phyloP scores from a whole-genome alignment of 2,329 filamentous ascomycete species.

The Chalaropsis ovoidea region DNA sequence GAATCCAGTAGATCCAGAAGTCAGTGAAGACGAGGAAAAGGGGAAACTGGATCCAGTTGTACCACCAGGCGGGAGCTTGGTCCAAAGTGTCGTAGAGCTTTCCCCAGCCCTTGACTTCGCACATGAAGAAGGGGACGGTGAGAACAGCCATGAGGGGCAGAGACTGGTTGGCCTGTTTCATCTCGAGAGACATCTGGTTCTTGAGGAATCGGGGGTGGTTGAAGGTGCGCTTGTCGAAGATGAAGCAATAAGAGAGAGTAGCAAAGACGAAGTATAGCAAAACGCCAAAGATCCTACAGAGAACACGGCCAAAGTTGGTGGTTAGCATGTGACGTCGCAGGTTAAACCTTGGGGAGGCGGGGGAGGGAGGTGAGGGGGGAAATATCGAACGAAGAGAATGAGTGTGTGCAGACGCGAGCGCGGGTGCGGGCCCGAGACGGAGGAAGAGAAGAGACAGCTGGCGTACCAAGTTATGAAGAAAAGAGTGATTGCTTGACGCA shows the following conservation, averaged over 20 bases:
- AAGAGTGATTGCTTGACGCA: constrained; percentile 62
- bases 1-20: constrained; percentile 83
- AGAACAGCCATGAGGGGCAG: constrained; percentile 76
- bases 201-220: constrained; percentile 90
- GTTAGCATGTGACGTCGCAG: constrained; percentile 19
- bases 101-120: constrained; percentile 73
- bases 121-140: constrained; percentile 70
- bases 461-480: constrained; percentile 78
- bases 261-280: constrained; percentile 78
- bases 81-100: constrained; percentile 75
- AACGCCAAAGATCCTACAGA: constrained; percentile 67
- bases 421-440: background rate
- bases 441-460: constrained; percentile 9
- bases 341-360: background rate
- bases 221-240: constrained; percentile 85
- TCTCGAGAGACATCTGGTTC: constrained; percentile 81
- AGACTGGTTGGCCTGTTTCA: constrained; percentile 62
- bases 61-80: constrained; percentile 66
- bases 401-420: background rate
- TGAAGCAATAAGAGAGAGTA: constrained; percentile 70
- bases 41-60: constrained; percentile 76
- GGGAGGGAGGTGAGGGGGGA: background rate
- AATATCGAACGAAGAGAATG: too few relatives aligned
- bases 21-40: constrained; percentile 88
- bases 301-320: background rate